Evolutionary conservation across 176 grass and related monocot genomes (phyloP).

Genomic region (Tillandsia leiboldiana): DNA sequence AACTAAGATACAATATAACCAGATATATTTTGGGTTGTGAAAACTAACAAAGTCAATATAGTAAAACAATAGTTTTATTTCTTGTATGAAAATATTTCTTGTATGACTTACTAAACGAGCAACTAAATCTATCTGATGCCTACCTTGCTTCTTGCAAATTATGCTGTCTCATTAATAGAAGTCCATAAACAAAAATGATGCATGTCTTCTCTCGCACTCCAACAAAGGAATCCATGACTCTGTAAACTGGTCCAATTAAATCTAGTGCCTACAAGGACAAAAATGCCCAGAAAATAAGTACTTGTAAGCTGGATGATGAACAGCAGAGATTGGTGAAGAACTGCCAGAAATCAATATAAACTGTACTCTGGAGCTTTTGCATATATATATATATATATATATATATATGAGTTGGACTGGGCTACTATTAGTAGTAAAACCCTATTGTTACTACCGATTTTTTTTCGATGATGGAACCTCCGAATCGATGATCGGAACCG

Average conservation of each 20-base stretch:
- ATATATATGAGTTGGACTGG: too few species aligned
- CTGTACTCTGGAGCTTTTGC: too few species aligned
- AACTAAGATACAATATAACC: too few species aligned
- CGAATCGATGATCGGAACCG: too few species aligned
- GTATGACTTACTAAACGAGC: not conserved
- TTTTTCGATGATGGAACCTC: too few species aligned
- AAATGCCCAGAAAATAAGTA: not conserved
- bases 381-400: too few species aligned
- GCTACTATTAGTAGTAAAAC: too few species aligned
- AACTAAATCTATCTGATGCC: slow-evolving; percentile 9
- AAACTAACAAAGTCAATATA: not conserved
- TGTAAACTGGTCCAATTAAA: slow-evolving; percentile 81
- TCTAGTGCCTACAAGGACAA: slow-evolving; percentile 53
- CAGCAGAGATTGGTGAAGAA: too few species aligned
- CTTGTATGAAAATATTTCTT: not conserved
- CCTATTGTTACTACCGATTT: too few species aligned
- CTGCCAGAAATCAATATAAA: too few species aligned
- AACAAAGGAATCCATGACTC: slow-evolving; percentile 90
- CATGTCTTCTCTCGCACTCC: slow-evolving; percentile 93
- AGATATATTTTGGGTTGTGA: not conserved
- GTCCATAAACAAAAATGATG: slow-evolving; percentile 88
- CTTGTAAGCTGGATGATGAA: too few species aligned
- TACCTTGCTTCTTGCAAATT: slow-evolving; percentile 92
- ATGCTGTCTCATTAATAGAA: slow-evolving; percentile 90
- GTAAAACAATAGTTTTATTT: not conserved